Evolutionary conservation across 73 alveolate genomes (phyloP), one percentile per base, ranked within the genome.

Genomic region (Symbiodinium pilosum): DNA sequence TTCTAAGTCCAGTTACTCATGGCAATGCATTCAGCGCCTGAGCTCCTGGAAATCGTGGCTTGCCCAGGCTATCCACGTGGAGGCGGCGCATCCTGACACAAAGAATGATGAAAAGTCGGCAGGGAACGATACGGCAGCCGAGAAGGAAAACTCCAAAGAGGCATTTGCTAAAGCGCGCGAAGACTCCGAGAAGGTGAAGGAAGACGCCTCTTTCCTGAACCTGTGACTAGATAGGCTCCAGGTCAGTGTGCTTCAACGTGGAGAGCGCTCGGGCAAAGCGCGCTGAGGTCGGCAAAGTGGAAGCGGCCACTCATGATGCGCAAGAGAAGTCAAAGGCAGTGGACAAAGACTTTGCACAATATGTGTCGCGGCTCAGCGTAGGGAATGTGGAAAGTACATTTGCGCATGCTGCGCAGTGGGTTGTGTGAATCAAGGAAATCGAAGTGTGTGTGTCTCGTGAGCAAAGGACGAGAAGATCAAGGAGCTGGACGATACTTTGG

Each of bases 261-360:
- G 4, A 8, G 14, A 4, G 6, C 20, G 30, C 8, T 16, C 12
- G 34, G 43, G 32, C 34, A 2, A 11, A 18, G 85, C 30, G 34
- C 32, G 0, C 85, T 71, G 44, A 88, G 95, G 95, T 88, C 71
- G 95, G 44, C 3, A 83, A 56, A 43, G 86, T 88, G 5, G 73
- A 88, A n/a, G 59, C 86, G 5, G 95, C 95, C 16, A 88, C 95
- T 0, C 86, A 88, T n/a, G 86, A 88, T 59, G 95, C 95, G 7
- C 68, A 56, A 64, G 86, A 88, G 44, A 41, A 64, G 86, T 56
- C 86, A n/a, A 43, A 56, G 86, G 32, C 9, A 12, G 95, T 88
- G 85, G 95, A 88, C 71, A 88, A 88, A 42, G 95, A 88, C 86
- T 88, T 88, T 54, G 43, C 86, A 41, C 56, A 88, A n/a, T 59